A percentile compares a stretch with the other conserved stretches of the same genome.
Conservation (phyloP, 352 stramenopile genomes). For the Globisporangium heterothallicum region DNA sequence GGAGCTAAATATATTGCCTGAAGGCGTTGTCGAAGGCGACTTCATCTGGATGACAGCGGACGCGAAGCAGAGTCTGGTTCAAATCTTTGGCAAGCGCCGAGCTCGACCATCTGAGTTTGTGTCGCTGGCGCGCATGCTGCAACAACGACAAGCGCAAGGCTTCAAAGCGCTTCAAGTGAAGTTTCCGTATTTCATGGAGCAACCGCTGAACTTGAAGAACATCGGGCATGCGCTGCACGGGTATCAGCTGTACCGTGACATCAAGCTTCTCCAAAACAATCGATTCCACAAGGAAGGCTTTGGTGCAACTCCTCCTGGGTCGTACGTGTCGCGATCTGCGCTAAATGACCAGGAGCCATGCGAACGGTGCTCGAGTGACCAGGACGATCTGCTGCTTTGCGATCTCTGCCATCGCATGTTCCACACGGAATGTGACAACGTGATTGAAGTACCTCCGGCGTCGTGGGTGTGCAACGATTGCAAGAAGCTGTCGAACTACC, state of each 20-base stretch:
- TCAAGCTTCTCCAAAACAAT: slow-evolving; percentile 71
- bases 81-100: slow-evolving; percentile 79
- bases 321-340: slow-evolving; percentile 67
- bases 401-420: slow-evolving; percentile 84
- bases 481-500: slow-evolving; percentile 62
- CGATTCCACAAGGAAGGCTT: slow-evolving; percentile 64
- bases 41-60: slow-evolving; percentile 80
- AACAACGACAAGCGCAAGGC: slow-evolving; percentile 70
- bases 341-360: slow-evolving; percentile 73
- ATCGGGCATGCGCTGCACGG: slow-evolving; percentile 75
- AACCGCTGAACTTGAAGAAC: slow-evolving; percentile 80
- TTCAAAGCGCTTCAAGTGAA: slow-evolving; percentile 79
- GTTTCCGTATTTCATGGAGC: slow-evolving; percentile 76
- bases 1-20: slow-evolving; percentile 61
- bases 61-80: slow-evolving; percentile 71
- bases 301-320: slow-evolving; percentile 42
- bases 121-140: slow-evolving; percentile 54
- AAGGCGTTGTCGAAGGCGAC: slow-evolving; percentile 53
- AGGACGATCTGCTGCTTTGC: slow-evolving; percentile 68
- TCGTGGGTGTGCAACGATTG: slow-evolving; percentile 77
- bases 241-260: slow-evolving; percentile 82
- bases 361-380: slow-evolving; percentile 63
- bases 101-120: slow-evolving; percentile 65
- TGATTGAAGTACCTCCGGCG: slow-evolving; percentile 65
- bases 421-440: slow-evolving; percentile 78